These are phyloP conservation scores for Claviceps sorghi DNA, from an alignment of 2,329 filamentous ascomycete species.

Conservation along the genomic window DNA sequence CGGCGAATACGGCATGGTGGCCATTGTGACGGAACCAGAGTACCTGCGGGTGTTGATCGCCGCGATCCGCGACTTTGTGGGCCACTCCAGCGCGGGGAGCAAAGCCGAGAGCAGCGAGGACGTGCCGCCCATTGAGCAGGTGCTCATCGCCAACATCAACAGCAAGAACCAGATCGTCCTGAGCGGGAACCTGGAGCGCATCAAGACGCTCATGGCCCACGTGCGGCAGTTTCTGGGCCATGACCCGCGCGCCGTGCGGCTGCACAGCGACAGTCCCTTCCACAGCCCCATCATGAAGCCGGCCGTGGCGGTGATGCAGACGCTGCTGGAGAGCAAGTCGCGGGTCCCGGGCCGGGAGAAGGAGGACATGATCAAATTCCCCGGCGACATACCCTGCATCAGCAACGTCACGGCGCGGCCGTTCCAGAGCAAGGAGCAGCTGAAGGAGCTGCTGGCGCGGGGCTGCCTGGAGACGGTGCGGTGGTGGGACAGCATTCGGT, in stretches of 20 bases:
- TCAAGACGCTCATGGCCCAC: slow-evolving; percentile 68
- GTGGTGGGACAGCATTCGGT: slow-evolving; percentile 90
- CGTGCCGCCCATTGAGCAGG: slow-evolving; percentile 66
- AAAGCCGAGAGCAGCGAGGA: slow-evolving; percentile 54
- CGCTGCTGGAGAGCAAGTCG: slow-evolving; percentile 47
- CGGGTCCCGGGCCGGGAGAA: slow-evolving; percentile 36
- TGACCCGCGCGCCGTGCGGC: slow-evolving; percentile 71
- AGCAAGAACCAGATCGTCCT: slow-evolving; percentile 93
- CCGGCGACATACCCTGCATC: slow-evolving; percentile 60
- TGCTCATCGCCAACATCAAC: slow-evolving; percentile 87
- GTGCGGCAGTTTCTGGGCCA: slow-evolving; percentile 81
- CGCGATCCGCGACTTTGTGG: slow-evolving; percentile 67
- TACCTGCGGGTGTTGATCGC: slow-evolving; percentile 56
- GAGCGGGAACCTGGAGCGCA: slow-evolving; percentile 71
- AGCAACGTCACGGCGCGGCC: slow-evolving; percentile 76
- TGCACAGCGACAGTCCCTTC: slow-evolving; percentile 82
- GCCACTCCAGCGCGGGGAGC: slow-evolving; percentile 47
- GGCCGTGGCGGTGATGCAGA: slow-evolving; percentile 59
- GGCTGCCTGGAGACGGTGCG: slow-evolving; percentile 83
- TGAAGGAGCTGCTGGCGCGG: slow-evolving; percentile 65
- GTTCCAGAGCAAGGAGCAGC: slow-evolving; percentile 55
- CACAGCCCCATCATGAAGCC: slow-evolving; percentile 87
- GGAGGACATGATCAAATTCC: slow-evolving; percentile 59
- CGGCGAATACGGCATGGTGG: slow-evolving; percentile 87
- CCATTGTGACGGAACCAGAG: slow-evolving; percentile 72